Evolutionary conservation across 2,329 filamentous ascomycete species (phyloP).

Genomic region (Stachybotrys chartarum): DNA sequence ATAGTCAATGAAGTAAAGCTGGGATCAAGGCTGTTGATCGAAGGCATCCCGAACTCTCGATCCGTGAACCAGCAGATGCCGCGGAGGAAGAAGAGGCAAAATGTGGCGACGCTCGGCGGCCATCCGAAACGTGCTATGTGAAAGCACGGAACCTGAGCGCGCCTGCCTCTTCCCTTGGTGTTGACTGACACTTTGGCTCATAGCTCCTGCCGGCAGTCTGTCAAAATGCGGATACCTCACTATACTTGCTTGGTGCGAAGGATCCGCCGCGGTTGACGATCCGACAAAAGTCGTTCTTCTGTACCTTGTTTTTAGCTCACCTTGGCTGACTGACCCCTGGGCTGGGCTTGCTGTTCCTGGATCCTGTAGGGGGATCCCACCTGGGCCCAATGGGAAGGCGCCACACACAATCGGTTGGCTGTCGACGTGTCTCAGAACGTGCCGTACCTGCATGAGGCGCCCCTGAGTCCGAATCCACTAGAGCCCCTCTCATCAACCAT

Average conservation of each 20-base stretch:
- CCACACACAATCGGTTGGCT: conserved; percentile 18
- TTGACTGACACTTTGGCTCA: too few species aligned
- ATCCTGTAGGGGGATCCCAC: neutral
- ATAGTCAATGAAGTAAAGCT: too few species aligned
- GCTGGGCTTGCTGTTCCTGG: neutral
- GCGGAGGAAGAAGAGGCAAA: neutral
- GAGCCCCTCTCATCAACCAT: neutral
- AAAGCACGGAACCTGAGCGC: neutral
- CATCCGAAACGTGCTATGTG: neutral
- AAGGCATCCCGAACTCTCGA: too few species aligned
- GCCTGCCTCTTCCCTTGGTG: neutral
- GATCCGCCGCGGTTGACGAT: neutral
- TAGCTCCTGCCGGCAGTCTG: too few species aligned
- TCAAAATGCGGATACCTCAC: neutral
- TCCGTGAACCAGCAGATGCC: too few species aligned
- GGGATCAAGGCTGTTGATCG: too few species aligned
- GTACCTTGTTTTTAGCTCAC: neutral
- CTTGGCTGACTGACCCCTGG: neutral
- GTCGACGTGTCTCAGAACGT: conserved; percentile 23
- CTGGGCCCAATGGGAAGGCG: conserved; percentile 2
- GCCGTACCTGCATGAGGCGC: conserved; percentile 15
- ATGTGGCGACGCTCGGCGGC: neutral
- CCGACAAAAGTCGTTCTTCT: neutral
- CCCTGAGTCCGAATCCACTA: neutral
- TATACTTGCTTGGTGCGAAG: neutral